Evolutionary conservation across 2,329 filamentous ascomycete species (phyloP).

Genomic region (Colletotrichum sp.): DNA sequence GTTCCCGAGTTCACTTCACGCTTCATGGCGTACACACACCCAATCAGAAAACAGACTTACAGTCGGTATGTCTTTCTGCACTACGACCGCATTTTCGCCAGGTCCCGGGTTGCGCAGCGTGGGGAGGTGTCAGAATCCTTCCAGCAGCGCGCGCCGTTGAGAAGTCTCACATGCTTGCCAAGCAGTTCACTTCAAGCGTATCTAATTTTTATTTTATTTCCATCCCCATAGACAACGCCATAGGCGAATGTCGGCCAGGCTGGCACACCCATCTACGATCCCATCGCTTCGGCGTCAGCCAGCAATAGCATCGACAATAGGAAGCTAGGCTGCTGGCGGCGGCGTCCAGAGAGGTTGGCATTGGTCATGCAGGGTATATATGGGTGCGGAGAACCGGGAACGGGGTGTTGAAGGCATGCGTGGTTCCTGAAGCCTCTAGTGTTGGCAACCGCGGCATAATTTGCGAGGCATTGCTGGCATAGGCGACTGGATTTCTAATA

Average conservation of each 20-base stretch:
- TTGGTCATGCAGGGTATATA: not conserved
- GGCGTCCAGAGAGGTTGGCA: not conserved
- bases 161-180: slow-evolving; percentile 11
- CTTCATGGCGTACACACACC: not conserved
- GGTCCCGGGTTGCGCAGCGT: not conserved
- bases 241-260: not conserved
- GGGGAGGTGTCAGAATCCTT: not conserved
- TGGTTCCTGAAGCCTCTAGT: not conserved
- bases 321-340: not conserved
- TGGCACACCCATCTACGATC: not conserved
- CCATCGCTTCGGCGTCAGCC: not conserved
- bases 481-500: not conserved
- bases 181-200: not conserved
- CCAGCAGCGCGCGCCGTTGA: not conserved
- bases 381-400: not conserved
- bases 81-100: not conserved
- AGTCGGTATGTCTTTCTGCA: not conserved
- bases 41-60: not conserved
- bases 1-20: not conserved
- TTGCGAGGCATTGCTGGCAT: not conserved
- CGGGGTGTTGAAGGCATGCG: not conserved
- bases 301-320: not conserved
- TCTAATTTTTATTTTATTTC: not conserved
- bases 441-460: not conserved
- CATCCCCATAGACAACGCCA: not conserved